Evolutionary conservation across 345 rosid genomes (phyloP), one percentile per base, ranked within the genome.

Genomic region (Arabis hirsuta): DNA sequence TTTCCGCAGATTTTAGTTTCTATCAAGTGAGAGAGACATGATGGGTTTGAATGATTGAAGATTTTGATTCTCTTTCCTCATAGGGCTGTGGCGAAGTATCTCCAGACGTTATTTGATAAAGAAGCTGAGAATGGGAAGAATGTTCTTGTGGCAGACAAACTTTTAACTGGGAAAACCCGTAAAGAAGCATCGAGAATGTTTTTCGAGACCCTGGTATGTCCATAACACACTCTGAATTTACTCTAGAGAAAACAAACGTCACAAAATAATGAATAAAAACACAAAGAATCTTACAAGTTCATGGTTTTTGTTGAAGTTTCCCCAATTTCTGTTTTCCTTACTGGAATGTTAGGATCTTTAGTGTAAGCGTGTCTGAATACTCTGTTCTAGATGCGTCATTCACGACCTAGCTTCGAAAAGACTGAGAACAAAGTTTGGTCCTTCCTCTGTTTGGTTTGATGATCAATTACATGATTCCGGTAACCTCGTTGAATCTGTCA

Each of bases 181-280:
- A 96, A 90, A 80, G 99, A 96, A 79, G 99, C 99, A 41, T 88
- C 98, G 0, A 89, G 99, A 76, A 84, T 96, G 99, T 96, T 96
- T 74, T 96, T 96, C 9, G 99, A 96, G 77, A 87, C 98, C 55
- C 81, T 96, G 97, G 99, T 96, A 88, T 62, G 89, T 65, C 14
- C 44, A 42, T 58, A 38, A 13, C 27, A 75, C 77, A 68, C 58
- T 71, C 14, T 31, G 42, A 57, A 24, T 11, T 47, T 71, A 29
- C 67, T 57, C 52, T 67, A 50, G 43, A 45, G 58, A 59, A 46
- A 55, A 24, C 55, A 29, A 32, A 73, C 77, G 9, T 42, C 51
- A 4, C 39, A n/a, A n/a, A 53, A 20, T 51, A 12, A 26, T 67
- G 39, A 12, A 13, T 57, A 45, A 65, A 32, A 47, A 52, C 36